A percentile compares a stretch with the other conserved stretches of the same genome.
These are phyloP conservation scores for Linnemannia zychae DNA, from an alignment of 192 early-diverging fungal species.

Conservation along the genomic window DNA sequence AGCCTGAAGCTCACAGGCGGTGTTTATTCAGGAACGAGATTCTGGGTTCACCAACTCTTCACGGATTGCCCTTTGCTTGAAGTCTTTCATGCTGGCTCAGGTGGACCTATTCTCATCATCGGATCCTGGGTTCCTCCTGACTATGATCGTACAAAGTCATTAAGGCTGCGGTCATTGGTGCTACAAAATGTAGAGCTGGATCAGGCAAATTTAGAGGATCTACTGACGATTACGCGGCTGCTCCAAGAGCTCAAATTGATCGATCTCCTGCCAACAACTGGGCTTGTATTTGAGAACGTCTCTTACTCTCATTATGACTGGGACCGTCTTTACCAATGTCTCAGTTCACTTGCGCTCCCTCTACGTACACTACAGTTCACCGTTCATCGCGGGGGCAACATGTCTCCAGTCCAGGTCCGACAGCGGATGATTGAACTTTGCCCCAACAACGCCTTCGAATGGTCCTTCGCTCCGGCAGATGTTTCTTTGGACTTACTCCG, in stretches of 20 bases:
- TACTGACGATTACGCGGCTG: not conserved
- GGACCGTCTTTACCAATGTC: not conserved
- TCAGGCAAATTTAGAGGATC: not conserved
- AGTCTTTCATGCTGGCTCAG: not conserved
- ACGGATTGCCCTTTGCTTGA: not conserved
- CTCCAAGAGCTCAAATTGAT: not conserved
- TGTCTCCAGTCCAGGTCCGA: not conserved
- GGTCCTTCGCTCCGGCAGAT: not conserved
- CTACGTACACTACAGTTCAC: not conserved
- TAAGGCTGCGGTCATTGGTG: not conserved
- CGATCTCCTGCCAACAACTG: not conserved
- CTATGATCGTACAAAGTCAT: not conserved
- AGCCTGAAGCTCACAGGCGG: not conserved
- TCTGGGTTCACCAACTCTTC: not conserved
- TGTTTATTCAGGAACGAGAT: not conserved
- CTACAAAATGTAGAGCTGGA: not conserved
- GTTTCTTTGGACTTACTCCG: not conserved
- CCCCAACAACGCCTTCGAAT: not conserved
- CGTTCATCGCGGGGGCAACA: not conserved
- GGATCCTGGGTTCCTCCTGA: not conserved
- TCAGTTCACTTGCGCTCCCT: not conserved
- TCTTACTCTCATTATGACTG: not conserved
- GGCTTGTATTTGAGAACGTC: not conserved
- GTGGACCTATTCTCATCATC: not conserved
- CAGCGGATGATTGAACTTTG: not conserved